Percentiles rank a stretch among this genome's conserved stretches.
Evolutionary conservation across 2,329 filamentous ascomycete species (phyloP).

Genomic region (Alternaria angustiovoidea): DNA sequence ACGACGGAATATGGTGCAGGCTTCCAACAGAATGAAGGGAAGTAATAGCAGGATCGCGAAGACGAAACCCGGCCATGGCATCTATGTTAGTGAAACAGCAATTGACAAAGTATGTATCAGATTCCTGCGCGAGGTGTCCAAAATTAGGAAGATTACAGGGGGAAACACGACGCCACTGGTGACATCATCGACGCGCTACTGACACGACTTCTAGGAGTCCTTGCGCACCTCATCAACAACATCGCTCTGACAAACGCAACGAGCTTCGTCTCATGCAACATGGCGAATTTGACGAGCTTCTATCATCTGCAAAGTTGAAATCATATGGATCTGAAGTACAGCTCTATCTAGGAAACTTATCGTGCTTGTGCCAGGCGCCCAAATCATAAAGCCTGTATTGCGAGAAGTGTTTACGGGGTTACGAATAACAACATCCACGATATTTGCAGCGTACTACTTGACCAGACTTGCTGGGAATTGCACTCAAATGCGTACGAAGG

Average conservation of each 20-base stretch:
- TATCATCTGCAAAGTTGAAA: background rate
- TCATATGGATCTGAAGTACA: background rate
- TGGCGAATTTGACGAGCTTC: background rate
- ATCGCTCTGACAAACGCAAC: background rate
- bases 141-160: background rate
- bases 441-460: background rate
- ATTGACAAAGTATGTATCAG: background rate
- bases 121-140: background rate
- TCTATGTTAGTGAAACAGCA: background rate
- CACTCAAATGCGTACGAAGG: background rate
- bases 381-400: background rate
- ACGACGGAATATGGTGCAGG: conserved; percentile 44
- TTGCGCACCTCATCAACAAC: background rate
- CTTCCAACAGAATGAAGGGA: conserved; percentile 13
- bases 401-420: background rate
- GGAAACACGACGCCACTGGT: background rate
- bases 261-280: background rate
- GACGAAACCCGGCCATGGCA: background rate
- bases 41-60: background rate
- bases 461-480: background rate
- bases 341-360: background rate
- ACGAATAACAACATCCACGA: background rate
- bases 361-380: background rate
- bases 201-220: background rate
- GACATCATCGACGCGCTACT: background rate